Percentiles rank a stretch among this genome's conserved stretches.
phyloP scores from a whole-genome alignment of 2,329 filamentous ascomycete species.

The Penicillium brevicompactum region DNA sequence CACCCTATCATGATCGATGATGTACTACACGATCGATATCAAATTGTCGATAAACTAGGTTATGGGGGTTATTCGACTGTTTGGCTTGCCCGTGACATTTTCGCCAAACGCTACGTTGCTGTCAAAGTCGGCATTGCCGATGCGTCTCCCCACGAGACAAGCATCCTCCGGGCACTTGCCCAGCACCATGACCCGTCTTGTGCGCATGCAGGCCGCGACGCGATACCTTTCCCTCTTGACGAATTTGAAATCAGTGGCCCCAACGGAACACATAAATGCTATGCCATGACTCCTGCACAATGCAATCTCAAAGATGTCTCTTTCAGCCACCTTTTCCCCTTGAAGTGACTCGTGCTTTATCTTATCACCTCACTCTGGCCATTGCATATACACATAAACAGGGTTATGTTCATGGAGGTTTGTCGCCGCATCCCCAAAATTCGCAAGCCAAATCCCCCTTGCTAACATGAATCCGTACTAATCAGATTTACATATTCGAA shows the following conservation, averaged over 20 bases:
- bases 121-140: conserved; percentile 31
- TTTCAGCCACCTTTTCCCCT: conserved; percentile 28
- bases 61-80: conserved; percentile 47
- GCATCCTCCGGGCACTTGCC: not conserved
- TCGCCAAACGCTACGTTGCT: conserved; percentile 28
- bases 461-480: no score
- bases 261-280: conserved; percentile 32
- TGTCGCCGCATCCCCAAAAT: not conserved
- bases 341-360: conserved; percentile 29
- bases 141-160: conserved; percentile 17
- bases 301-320: conserved; percentile 33
- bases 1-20: conserved; percentile 39
- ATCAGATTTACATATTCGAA: conserved; percentile 33
- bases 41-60: conserved; percentile 46
- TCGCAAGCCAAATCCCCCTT: no score
- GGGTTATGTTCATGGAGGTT: conserved; percentile 30
- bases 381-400: conserved; percentile 24
- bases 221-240: conserved; percentile 19
- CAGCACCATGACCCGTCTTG: not conserved
- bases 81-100: conserved; percentile 43
- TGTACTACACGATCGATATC: conserved; percentile 36
- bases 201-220: conserved; percentile 5
- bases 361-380: conserved; percentile 20
- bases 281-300: conserved; percentile 26
- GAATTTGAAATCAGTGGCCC: conserved; percentile 32